Evolutionary conservation across 371 early-diverging fungal genomes (phyloP).

Genomic region (Mucor circinelloides): DNA sequence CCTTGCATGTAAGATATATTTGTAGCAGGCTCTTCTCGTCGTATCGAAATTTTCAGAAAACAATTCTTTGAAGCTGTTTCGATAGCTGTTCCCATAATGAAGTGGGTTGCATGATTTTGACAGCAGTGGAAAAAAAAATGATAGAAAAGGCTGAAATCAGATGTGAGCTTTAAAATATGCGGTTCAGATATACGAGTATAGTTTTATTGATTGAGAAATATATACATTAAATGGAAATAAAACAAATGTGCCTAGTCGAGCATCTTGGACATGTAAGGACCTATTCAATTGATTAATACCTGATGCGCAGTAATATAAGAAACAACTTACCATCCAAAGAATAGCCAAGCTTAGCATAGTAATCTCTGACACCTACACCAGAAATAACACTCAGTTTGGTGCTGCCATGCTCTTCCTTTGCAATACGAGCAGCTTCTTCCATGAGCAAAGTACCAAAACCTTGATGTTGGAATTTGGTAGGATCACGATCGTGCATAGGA

Average conservation of each 20-base stretch:
- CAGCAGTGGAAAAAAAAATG: too few species aligned
- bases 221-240: neutral
- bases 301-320: neutral
- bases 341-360: constrained; percentile 99
- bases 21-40: too few species aligned
- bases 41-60: too few species aligned
- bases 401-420: constrained; percentile 97
- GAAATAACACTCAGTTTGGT: constrained; percentile 98
- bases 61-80: too few species aligned
- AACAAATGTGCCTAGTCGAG: constrained; percentile 34
- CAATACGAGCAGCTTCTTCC: constrained; percentile 99
- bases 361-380: constrained; percentile 98
- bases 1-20: too few species aligned
- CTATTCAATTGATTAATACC: constrained; percentile 26
- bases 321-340: constrained; percentile 83
- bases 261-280: constrained; percentile 96
- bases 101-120: too few species aligned
- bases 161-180: too few species aligned
- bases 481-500: constrained; percentile 95
- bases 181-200: neutral
- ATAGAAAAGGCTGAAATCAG: too few species aligned
- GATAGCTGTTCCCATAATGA: too few species aligned
- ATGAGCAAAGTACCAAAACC: constrained; percentile 99
- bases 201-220: neutral
- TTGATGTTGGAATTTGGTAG: constrained; percentile 99